Evolutionary conservation across 2,329 filamentous ascomycete genomes (phyloP), one percentile per base, ranked within the genome.

Genomic region (Nemania sp.): DNA sequence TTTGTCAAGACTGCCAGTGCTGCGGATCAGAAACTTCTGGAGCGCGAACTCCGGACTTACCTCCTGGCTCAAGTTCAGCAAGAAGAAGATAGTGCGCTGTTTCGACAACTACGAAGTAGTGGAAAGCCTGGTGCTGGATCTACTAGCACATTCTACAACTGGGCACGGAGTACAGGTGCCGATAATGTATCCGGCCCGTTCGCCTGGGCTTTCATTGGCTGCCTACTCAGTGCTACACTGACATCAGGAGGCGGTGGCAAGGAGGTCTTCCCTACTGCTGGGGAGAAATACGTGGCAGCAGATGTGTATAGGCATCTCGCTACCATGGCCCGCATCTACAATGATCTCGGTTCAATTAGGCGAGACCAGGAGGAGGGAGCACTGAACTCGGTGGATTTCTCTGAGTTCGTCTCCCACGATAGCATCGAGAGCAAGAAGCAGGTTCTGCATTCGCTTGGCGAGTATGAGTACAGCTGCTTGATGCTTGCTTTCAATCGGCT

Each of bases 371-470:
- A 59, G 1, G 72, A 74, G 48, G 34, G 51, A 1, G 70, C 68
- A 12, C 42, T 73, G 6, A 72, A 71, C 51, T 67, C 64, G 6
- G 46, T 71, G 6, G 62, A 71, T n/a, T 72, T 72, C 45, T 42
- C 65, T 3, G 68, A 70, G 39, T 67, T 71, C 46, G 15, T 33
- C 34, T 20, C 45, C 11, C 47, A 46, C 19, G 40, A 34, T 1
- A 36, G 34, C 14, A 19, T 59, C 2, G 54, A 51, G 34, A 37
- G 28, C n/a, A 47, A 52, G 49, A 59, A 56, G 37, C 9, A 50
- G 3, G 53, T 47, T 26, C 24, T 59, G 7, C 57, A 46, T 11
- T 34, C 46, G 11, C n/a, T 70, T 39, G 67, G 67, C 14, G 64
- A 65, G 51, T 70, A 67, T 48, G 68, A 71, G 59, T 53, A 64